Conservation (phyloP, 352 stramenopile genomes). For the Elongisporangium anandrum region DNA sequence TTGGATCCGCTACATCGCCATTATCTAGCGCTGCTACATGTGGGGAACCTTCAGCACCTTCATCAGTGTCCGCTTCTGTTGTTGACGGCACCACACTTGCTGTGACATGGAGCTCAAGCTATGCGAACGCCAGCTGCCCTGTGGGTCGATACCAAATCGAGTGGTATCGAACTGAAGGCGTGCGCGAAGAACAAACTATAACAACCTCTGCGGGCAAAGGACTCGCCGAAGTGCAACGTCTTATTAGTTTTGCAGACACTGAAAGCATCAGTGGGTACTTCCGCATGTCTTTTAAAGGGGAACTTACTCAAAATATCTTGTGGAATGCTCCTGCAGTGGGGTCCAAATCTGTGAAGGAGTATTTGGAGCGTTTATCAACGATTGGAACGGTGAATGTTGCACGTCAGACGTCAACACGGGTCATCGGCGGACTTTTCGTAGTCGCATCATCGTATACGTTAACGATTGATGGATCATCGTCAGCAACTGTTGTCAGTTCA, state of each 20-base stretch:
- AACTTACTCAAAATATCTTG: constrained; percentile 59
- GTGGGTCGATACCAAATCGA: constrained; percentile 74
- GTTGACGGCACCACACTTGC: constrained; percentile 50
- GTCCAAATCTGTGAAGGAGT: constrained; percentile 61
- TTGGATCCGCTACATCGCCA: constrained; percentile 46
- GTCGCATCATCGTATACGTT: constrained; percentile 12
- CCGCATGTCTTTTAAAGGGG: constrained; percentile 51
- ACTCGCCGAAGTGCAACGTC: constrained; percentile 56
- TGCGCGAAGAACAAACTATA: constrained; percentile 63
- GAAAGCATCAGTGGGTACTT: constrained; percentile 61
- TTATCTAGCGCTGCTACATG: constrained; percentile 52
- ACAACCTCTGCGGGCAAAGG: constrained; percentile 68
- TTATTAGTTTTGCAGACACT: constrained; percentile 56
- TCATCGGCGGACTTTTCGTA: constrained; percentile 29
- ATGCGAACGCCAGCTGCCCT: constrained; percentile 23
- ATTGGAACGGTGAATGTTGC: constrained; percentile 63
- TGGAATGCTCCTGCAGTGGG: constrained; percentile 60
- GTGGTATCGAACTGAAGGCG: constrained; percentile 63
- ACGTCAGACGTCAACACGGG: constrained; percentile 30
- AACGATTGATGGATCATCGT: constrained; percentile 19
- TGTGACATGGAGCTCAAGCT: constrained; percentile 42
- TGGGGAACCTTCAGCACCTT: constrained; percentile 38
- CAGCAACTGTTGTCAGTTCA: constrained; percentile 1
- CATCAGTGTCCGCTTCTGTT: constrained; percentile 39
- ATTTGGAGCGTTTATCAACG: constrained; percentile 57